A percentile compares a stretch with the other conserved stretches of the same genome.
phyloP scores from a whole-genome alignment of 257 asterid genomes.

The Paulownia fortunei region DNA sequence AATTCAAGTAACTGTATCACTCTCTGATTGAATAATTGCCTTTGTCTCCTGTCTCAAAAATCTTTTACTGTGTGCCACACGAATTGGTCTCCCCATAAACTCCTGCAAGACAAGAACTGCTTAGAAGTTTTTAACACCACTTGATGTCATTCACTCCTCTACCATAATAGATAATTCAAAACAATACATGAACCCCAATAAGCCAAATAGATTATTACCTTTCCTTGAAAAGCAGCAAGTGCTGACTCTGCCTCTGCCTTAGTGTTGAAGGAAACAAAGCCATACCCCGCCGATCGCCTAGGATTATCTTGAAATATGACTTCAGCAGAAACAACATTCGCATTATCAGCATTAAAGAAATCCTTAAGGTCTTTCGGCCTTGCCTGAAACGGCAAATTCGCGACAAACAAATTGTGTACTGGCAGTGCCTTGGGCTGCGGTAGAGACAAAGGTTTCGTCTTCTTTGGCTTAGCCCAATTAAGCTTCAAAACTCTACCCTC shows the following conservation, averaged over 20 bases:
- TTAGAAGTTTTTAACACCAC: conserved; percentile 13
- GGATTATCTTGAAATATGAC: conserved; percentile 70
- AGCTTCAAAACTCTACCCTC: conserved; percentile 82
- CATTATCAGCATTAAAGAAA: conserved; percentile 65
- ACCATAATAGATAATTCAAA: background rate
- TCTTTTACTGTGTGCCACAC: conserved; percentile 70
- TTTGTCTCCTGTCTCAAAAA: conserved; percentile 71
- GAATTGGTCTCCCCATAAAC: conserved; percentile 82
- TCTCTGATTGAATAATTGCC: conserved; percentile 51
- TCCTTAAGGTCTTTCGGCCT: conserved; percentile 77
- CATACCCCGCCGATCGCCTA: conserved; percentile 82
- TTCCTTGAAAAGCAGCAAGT: conserved; percentile 64
- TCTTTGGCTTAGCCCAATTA: conserved; percentile 82
- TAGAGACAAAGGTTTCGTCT: conserved; percentile 45
- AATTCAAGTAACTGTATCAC: conserved; percentile 34
- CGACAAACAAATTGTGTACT: conserved; percentile 77
- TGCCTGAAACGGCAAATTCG: conserved; percentile 73
- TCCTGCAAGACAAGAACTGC: conserved; percentile 54
- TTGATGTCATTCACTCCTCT: background rate
- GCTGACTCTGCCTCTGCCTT: conserved; percentile 83
- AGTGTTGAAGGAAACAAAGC: conserved; percentile 83
- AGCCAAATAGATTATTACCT: conserved; percentile 50
- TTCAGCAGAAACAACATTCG: conserved; percentile 82
- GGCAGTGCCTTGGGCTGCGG: conserved; percentile 57
- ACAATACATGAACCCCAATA: background rate